These are phyloP conservation scores for Corrigiola litoralis DNA, from an alignment of 179 eudicot genomes.

Conservation along the genomic window DNA sequence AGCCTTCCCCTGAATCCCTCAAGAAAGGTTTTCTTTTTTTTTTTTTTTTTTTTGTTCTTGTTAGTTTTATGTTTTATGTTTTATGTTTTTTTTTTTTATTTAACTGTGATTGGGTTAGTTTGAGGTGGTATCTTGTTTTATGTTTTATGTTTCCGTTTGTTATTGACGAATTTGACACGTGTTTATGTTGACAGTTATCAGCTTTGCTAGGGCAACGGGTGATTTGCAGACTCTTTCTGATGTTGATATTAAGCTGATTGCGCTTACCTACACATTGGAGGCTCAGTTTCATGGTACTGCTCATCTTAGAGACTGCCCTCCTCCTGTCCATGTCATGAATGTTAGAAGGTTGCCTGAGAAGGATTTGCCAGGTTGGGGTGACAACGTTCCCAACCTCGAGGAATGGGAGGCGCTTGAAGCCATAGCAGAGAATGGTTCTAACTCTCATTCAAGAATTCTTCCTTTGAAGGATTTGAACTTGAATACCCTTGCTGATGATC, in stretches of 20 bases:
- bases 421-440: slow-evolving; percentile 29
- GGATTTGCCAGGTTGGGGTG: slow-evolving; percentile 95
- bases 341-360: slow-evolving; percentile 86
- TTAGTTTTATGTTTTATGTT: neutral
- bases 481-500: slow-evolving; percentile 42
- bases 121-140: neutral
- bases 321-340: slow-evolving; percentile 67
- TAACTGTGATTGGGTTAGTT: neutral
- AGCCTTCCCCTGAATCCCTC: slow-evolving; percentile 74
- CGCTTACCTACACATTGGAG: slow-evolving; percentile 80
- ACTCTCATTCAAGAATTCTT: slow-evolving; percentile 57
- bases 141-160: neutral
- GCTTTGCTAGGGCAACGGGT: slow-evolving; percentile 92
- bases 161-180: neutral
- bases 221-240: slow-evolving; percentile 95
- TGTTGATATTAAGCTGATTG: slow-evolving; percentile 93
- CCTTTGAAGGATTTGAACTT: slow-evolving; percentile 68
- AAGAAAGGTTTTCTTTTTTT: slow-evolving; percentile 48
- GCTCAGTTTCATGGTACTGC: slow-evolving; percentile 75
- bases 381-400: slow-evolving; percentile 79
- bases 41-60: neutral
- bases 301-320: slow-evolving; percentile 80
- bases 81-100: neutral
- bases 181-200: slow-evolving; percentile 44
- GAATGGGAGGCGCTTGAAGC: slow-evolving; percentile 91